These are phyloP conservation scores for Fraxinus angustifolia DNA, from an alignment of 305 asterid species.

Conservation along the genomic window DNA sequence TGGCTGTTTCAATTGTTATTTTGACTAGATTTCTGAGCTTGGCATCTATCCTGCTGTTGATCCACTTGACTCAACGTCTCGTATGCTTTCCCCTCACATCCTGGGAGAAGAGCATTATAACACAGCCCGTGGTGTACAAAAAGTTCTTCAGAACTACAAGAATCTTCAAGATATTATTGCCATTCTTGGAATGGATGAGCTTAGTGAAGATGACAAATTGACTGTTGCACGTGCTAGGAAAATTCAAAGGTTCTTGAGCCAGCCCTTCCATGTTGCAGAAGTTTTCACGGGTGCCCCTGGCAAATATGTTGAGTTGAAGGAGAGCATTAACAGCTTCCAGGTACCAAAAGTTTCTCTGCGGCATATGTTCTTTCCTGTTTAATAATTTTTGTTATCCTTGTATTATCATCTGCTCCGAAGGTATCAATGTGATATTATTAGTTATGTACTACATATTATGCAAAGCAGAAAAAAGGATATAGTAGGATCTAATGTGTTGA, in stretches of 20 bases:
- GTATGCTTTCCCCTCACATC: slow-evolving; percentile 96
- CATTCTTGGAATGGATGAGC: slow-evolving; percentile 97
- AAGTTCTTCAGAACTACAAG: slow-evolving; percentile 87
- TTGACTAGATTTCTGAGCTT: slow-evolving; percentile 81
- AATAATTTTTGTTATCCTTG: neutral
- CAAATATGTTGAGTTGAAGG: slow-evolving; percentile 90
- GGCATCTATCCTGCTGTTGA: slow-evolving; percentile 98
- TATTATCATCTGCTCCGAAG: neutral
- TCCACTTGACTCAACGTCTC: slow-evolving; percentile 93
- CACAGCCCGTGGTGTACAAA: slow-evolving; percentile 98
- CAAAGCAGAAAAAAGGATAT: neutral
- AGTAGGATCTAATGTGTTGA: neutral
- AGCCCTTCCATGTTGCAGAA: slow-evolving; percentile 98
- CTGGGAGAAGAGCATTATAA: slow-evolving; percentile 91
- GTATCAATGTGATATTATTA: neutral
- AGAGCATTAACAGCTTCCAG: slow-evolving; percentile 89
- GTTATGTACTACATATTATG: neutral
- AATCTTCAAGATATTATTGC: slow-evolving; percentile 99
- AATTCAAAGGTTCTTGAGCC: slow-evolving; percentile 80
- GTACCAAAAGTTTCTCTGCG: slow-evolving; percentile 31
- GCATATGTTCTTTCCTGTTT: neutral
- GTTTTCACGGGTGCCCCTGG: slow-evolving; percentile 98
- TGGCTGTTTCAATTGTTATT: slow-evolving; percentile 14
- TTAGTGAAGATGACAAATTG: slow-evolving; percentile 93
- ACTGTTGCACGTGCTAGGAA: slow-evolving; percentile 98